Evolutionary conservation across 2,329 filamentous ascomycete species (phyloP).

Genomic region (Fusarium aywerte): DNA sequence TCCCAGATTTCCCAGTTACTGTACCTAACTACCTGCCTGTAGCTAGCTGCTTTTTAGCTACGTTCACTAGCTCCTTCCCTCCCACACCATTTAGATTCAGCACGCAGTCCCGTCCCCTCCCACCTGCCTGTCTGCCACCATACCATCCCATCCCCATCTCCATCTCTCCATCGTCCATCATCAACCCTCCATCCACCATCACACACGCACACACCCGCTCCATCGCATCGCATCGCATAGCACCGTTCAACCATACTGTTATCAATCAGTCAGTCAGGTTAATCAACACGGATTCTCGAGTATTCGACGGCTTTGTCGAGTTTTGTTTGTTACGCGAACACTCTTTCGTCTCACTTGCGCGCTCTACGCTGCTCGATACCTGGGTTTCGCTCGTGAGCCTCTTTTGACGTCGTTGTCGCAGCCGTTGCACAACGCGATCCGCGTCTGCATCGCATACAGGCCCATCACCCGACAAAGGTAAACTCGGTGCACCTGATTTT

Average conservation of each 20-base stretch:
- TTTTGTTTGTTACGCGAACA: conserved; percentile 36
- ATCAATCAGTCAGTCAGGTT: conserved; percentile 11
- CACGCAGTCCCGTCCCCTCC: conserved; percentile 43
- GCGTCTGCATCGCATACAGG: conserved; percentile 37
- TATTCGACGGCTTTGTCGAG: conserved; percentile 12
- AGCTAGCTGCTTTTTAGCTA: conserved; percentile 3
- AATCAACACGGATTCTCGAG: conserved; percentile 30
- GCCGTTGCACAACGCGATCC: conserved; percentile 46
- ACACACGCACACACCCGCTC: conserved; percentile 43
- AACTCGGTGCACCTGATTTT: conserved; percentile 23
- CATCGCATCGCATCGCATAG: conserved; percentile 25
- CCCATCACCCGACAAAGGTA: conserved; percentile 46
- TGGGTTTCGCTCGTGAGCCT: conserved; percentile 20
- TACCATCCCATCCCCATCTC: conserved; percentile 18
- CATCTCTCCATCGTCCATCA: conserved; percentile 35
- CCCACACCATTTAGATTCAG: conserved; percentile 41
- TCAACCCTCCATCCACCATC: conserved; percentile 43
- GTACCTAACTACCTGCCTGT: conserved; percentile 18
- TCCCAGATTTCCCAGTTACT: conserved; percentile 29
- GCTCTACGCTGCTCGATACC: conserved; percentile 1
- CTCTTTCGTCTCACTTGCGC: conserved; percentile 33
- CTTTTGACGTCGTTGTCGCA: conserved; percentile 36
- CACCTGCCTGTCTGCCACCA: conserved; percentile 27
- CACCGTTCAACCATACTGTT: conserved; percentile 40
- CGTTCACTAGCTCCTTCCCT: conserved; percentile 38